These are phyloP conservation scores for Fusarium euwallaceae DNA, from an alignment of 2,329 filamentous ascomycete species.

Conservation along the genomic window DNA sequence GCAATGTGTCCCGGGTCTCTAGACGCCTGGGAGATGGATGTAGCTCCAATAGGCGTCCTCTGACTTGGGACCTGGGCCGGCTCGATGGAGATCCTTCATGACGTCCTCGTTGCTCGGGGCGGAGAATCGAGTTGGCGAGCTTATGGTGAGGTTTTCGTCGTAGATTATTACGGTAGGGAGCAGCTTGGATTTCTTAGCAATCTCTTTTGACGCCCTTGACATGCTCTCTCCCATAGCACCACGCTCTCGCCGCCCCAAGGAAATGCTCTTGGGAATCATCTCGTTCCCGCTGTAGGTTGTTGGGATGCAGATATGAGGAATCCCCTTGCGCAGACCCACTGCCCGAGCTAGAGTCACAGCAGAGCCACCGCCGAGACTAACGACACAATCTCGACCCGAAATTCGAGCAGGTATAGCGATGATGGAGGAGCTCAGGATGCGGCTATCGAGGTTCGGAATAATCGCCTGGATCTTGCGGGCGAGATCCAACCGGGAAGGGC, in stretches of 20 bases:
- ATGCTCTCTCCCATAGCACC: background rate
- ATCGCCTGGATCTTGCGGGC: slow-evolving; percentile 51
- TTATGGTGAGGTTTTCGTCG: slow-evolving; percentile 53
- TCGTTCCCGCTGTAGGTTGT: slow-evolving; percentile 73
- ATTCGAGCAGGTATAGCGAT: slow-evolving; percentile 40
- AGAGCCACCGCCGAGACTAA: slow-evolving; percentile 73
- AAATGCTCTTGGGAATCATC: slow-evolving; percentile 59
- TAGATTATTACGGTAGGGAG: slow-evolving; percentile 54
- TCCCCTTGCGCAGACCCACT: slow-evolving; percentile 63
- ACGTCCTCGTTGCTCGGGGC: slow-evolving; percentile 43
- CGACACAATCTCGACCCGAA: slow-evolving; percentile 64
- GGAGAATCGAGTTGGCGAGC: slow-evolving; percentile 44
- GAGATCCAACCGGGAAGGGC: slow-evolving; percentile 54
- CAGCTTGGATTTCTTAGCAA: slow-evolving; percentile 9
- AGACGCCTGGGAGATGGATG: slow-evolving; percentile 54
- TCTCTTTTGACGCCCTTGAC: background rate
- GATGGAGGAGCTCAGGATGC: slow-evolving; percentile 52
- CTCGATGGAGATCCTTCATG: slow-evolving; percentile 34
- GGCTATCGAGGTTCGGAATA: slow-evolving; percentile 51
- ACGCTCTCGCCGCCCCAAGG: background rate
- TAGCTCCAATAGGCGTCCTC: slow-evolving; percentile 53
- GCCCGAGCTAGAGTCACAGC: slow-evolving; percentile 71
- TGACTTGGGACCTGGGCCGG: slow-evolving; percentile 28
- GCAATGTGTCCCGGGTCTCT: slow-evolving; percentile 3
- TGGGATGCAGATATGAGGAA: slow-evolving; percentile 71